phyloP scores from a whole-genome alignment of 2,329 filamentous ascomycete genomes.

The Fusarium acutatum region DNA sequence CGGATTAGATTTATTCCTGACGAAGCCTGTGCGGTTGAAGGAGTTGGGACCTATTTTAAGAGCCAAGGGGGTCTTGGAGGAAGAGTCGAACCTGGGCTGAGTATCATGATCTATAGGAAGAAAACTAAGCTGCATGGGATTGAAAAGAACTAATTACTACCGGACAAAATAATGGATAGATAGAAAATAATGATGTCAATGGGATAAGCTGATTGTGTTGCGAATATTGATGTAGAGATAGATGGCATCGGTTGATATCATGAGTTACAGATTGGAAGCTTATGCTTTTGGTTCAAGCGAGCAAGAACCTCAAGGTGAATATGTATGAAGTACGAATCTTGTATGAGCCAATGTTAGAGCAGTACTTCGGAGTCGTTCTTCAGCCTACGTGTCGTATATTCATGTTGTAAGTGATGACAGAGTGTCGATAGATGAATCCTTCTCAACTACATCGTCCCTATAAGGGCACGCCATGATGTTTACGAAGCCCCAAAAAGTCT shows the following conservation, averaged over 20 bases:
- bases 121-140: neutral
- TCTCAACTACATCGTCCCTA: neutral
- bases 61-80: constrained; percentile 24
- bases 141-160: neutral
- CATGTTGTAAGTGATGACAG: accelerated
- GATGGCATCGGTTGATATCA: too few species aligned
- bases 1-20: constrained; percentile 63
- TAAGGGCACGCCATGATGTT: neutral
- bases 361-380: neutral
- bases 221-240: neutral
- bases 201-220: neutral
- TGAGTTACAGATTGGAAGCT: neutral
- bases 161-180: neutral
- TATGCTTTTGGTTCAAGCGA: neutral
- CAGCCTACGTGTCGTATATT: too few species aligned
- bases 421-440: neutral
- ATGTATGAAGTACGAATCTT: neutral
- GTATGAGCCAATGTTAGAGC: accelerated
- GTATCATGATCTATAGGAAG: too few species aligned
- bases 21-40: constrained; percentile 60
- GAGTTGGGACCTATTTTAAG: constrained; percentile 44
- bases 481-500: neutral
- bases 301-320: too few species aligned
- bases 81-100: constrained; percentile 16
- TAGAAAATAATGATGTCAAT: neutral